Evolutionary conservation across 805 yeast species (phyloP).

Genomic region (Alloascoidea africana): DNA sequence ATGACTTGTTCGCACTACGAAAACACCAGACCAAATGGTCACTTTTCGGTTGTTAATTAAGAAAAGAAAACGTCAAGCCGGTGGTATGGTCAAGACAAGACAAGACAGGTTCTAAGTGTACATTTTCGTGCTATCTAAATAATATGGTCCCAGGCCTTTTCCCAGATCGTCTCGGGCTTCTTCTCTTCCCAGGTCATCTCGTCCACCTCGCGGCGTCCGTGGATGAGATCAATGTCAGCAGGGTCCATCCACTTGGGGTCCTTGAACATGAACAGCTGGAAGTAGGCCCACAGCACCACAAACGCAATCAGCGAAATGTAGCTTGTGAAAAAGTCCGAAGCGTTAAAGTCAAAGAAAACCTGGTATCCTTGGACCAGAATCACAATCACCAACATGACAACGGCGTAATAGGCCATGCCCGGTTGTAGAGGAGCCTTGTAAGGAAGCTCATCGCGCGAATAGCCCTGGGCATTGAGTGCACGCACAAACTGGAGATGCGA

Average conservation of each 20-base stretch:
- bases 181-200: conserved; percentile 43
- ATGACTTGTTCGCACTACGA: too few relatives aligned
- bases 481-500: conserved; percentile 24
- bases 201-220: conserved; percentile 51
- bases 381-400: conserved; percentile 32
- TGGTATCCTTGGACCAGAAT: conserved; percentile 53
- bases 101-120: too few relatives aligned
- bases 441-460: conserved; percentile 50
- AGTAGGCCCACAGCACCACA: conserved; percentile 33
- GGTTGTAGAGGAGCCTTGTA: conserved; percentile 57
- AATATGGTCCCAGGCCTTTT: conserved; percentile 30
- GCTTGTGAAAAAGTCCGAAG: conserved; percentile 42
- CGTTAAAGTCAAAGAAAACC: conserved; percentile 37
- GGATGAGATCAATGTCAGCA: conserved; percentile 45
- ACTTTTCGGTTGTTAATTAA: too few relatives aligned
- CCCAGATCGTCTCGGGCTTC: conserved; percentile 36
- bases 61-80: too few relatives aligned
- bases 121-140: conserved; percentile 2
- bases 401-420: conserved; percentile 40
- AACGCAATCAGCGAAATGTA: conserved; percentile 51
- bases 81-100: too few relatives aligned
- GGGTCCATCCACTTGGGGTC: neutral
- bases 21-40: too few relatives aligned
- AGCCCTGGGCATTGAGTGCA: conserved; percentile 39
- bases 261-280: conserved; percentile 7